Evolutionary conservation across 257 asterid species (phyloP).

Genomic region (Gentiana macrophylla): DNA sequence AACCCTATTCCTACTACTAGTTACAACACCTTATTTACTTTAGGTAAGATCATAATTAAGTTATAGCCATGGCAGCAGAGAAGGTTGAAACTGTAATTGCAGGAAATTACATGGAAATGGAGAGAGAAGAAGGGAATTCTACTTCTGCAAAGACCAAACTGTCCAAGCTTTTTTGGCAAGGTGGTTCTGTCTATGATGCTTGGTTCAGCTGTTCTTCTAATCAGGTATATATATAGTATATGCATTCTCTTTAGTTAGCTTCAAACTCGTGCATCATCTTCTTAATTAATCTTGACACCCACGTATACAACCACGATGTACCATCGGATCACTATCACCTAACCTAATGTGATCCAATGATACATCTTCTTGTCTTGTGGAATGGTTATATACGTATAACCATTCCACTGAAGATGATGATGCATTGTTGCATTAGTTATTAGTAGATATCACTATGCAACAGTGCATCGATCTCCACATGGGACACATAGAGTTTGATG

Average conservation of each 20-base stretch:
- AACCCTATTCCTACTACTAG: not conserved
- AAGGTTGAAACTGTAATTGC: slow-evolving; percentile 74
- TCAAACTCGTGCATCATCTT: not conserved
- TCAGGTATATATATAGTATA: slow-evolving; percentile 29
- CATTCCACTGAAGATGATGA: too few relatives aligned
- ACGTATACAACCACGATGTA: too few relatives aligned
- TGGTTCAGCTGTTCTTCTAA: slow-evolving; percentile 91
- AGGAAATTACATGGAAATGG: slow-evolving; percentile 79
- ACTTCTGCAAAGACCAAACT: slow-evolving; percentile 32
- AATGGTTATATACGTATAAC: too few relatives aligned
- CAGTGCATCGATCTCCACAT: too few relatives aligned
- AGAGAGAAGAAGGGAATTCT: slow-evolving; percentile 31
- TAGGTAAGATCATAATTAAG: not conserved
- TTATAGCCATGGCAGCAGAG: slow-evolving; percentile 59
- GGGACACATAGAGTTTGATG: not conserved
- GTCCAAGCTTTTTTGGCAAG: slow-evolving; percentile 70
- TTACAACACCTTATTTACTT: not conserved
- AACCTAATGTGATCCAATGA: too few relatives aligned
- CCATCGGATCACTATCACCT: too few relatives aligned
- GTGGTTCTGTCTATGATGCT: slow-evolving; percentile 93
- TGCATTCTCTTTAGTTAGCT: not conserved
- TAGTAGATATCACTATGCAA: too few relatives aligned
- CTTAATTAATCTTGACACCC: not conserved
- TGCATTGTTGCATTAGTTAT: too few relatives aligned
- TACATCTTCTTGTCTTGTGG: too few relatives aligned